Evolutionary conservation across 306 rosid species (phyloP), one percentile per base, ranked within the genome.

Genomic region (Ziziphus jujuba): DNA sequence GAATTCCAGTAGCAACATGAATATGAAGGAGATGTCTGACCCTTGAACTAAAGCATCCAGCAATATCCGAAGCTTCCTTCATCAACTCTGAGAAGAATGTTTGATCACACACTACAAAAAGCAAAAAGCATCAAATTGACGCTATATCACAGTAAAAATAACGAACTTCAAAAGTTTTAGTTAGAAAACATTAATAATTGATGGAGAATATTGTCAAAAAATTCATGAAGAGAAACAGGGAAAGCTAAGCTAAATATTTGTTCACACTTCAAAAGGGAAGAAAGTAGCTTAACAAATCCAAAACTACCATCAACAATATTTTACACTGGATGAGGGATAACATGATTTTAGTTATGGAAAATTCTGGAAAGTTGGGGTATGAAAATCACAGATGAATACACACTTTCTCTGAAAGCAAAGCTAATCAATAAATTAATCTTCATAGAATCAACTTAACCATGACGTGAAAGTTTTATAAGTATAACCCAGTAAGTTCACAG

Each of bases 11-110:
- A 11, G 93, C 85, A 71, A 83, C 73, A 70, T 92, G 98, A 51
- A 90, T 89, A 79, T 84, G 88, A 70, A 86, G 93, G 70, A 92
- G 93, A 66, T 80, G 87, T 74, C 82, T 80, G 31, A 82, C 98
- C 75, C 91, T 86, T 38, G 91, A 84, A 53, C 81, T 81, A 71
- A 90, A 92, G 80, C 85, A 92, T 49, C 87, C 78, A 20, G 74
- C 80, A 62, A 90, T 80, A 13, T 84, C 91, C 16, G 88, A 87
- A 61, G 87, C 96, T 75, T 92, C 98, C 82, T 84, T 92, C 89
- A 66, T 87, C 78, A 92, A 63, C 83, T 87, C 97, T 5, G 89
- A 65, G 84, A 92, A 90, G 79, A 92, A 84, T 72, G 78, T 44
- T 60, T 84, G 83, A 77, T 92, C 98, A 52, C 97, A 83, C 60